Evolutionary conservation across 345 rosid genomes (phyloP).

Genomic region (Moricandia arvensis): DNA sequence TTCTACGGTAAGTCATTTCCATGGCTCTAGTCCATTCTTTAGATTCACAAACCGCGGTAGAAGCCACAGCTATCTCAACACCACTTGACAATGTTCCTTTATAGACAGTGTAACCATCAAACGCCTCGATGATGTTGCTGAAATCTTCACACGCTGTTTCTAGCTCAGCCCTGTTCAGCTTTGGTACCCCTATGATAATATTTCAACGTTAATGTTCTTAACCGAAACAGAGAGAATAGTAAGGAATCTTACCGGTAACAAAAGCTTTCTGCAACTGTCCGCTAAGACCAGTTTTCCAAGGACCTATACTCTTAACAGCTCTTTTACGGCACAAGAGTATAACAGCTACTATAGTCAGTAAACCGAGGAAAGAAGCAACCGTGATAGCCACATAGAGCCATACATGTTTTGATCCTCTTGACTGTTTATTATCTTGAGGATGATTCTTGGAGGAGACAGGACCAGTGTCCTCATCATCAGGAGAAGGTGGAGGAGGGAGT

Average conservation of each 20-base stretch:
- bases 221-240: background rate
- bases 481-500: background rate
- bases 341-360: background rate
- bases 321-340: background rate
- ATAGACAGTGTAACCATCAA: background rate
- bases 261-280: background rate
- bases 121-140: background rate
- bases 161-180: background rate
- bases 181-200: background rate
- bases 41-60: slow-evolving; percentile 71
- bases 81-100: background rate
- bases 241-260: background rate
- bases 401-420: background rate
- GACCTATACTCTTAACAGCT: background rate
- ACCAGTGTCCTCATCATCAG: background rate
- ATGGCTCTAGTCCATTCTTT: slow-evolving; percentile 84
- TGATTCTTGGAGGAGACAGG: background rate
- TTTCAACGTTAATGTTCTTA: background rate
- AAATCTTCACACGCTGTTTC: background rate
- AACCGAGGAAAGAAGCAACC: background rate
- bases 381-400: background rate
- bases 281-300: background rate
- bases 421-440: background rate
- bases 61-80: slow-evolving; percentile 52
- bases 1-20: slow-evolving; percentile 87